Conservation (phyloP, 768 basidiomycete genomes). For the Pleurotus cornucopiae region DNA sequence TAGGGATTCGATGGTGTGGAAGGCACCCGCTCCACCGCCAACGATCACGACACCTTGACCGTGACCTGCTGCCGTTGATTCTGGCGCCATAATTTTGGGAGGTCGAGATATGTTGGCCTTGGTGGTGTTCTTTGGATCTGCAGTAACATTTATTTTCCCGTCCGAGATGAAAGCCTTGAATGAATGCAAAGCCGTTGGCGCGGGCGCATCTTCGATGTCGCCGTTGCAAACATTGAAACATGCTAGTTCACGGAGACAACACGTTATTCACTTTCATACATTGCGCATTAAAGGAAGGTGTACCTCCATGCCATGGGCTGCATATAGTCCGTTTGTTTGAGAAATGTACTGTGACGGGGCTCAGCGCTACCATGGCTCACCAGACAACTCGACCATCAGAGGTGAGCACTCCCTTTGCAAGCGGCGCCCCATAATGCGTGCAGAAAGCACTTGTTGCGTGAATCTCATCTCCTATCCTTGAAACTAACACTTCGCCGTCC, state of each 20-base stretch:
- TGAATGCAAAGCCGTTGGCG: slow-evolving; percentile 72
- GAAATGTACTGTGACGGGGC: no score
- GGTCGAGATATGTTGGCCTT: slow-evolving; percentile 66
- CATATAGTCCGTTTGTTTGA: background rate
- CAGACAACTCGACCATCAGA: slow-evolving; percentile 79
- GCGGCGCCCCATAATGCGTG: slow-evolving; percentile 89
- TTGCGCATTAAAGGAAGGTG: slow-evolving; percentile 10
- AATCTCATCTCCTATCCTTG: slow-evolving; percentile 69
- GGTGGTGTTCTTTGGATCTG: slow-evolving; percentile 53
- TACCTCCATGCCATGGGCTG: slow-evolving; percentile 89
- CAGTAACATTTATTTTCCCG: slow-evolving; percentile 79
- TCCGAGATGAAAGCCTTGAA: slow-evolving; percentile 65
- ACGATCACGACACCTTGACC: slow-evolving; percentile 76
- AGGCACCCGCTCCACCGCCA: slow-evolving; percentile 80
- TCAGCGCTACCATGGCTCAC: slow-evolving; percentile 29
- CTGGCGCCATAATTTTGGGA: slow-evolving; percentile 48
- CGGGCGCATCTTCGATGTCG: slow-evolving; percentile 90
- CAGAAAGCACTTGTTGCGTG: slow-evolving; percentile 82
- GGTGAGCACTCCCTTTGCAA: slow-evolving; percentile 77
- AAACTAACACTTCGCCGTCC: slow-evolving; percentile 73
- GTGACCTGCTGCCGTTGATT: slow-evolving; percentile 29
- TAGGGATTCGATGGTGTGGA: slow-evolving; percentile 75
- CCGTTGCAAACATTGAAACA: slow-evolving; percentile 87
- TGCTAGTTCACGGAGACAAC: slow-evolving; percentile 35
- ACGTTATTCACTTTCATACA: background rate